Conservation (phyloP, 2,329 filamentous ascomycete genomes). For the Atkinsonella texensis region DNA sequence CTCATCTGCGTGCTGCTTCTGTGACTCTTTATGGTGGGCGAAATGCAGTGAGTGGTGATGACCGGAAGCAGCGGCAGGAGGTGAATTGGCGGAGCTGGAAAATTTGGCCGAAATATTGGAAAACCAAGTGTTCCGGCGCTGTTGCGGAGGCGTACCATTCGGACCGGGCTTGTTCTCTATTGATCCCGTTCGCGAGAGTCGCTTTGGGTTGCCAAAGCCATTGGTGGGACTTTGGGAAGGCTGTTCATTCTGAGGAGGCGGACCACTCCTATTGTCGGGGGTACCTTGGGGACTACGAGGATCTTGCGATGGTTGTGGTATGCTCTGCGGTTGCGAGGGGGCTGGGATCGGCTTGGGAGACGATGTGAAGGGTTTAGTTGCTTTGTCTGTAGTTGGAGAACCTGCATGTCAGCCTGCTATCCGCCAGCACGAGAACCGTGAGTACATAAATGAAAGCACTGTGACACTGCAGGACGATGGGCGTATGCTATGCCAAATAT, state of each 20-base stretch:
- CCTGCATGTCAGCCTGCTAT: neutral
- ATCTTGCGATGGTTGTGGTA: conserved; percentile 18
- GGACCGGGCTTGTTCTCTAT: conserved; percentile 19
- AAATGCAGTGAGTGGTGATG: conserved; percentile 8
- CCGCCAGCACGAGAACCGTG: neutral
- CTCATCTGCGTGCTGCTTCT: conserved; percentile 5
- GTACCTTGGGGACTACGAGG: conserved; percentile 16
- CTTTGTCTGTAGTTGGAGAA: conserved; percentile 16
- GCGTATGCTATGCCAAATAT: too few species aligned
- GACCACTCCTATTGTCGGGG: conserved; percentile 12
- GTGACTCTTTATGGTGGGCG: conserved; percentile 9
- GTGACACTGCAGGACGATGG: too few species aligned
- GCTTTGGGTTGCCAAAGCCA: conserved; percentile 13
- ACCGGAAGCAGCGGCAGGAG: conserved; percentile 17
- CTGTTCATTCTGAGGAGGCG: conserved; percentile 10
- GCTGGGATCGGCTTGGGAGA: conserved; percentile 13
- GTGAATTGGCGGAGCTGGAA: conserved; percentile 43
- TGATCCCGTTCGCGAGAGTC: conserved; percentile 23
- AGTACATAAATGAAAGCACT: neutral
- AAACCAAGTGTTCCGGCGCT: conserved; percentile 75
- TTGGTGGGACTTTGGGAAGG: conserved; percentile 13
- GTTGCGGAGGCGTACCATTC: conserved; percentile 27
- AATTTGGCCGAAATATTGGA: conserved; percentile 90
- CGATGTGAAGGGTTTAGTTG: conserved; percentile 17
- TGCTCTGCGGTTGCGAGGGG: conserved; percentile 20